phyloP scores from a whole-genome alignment of 768 basidiomycete species.

The Lyophyllum decastes region DNA sequence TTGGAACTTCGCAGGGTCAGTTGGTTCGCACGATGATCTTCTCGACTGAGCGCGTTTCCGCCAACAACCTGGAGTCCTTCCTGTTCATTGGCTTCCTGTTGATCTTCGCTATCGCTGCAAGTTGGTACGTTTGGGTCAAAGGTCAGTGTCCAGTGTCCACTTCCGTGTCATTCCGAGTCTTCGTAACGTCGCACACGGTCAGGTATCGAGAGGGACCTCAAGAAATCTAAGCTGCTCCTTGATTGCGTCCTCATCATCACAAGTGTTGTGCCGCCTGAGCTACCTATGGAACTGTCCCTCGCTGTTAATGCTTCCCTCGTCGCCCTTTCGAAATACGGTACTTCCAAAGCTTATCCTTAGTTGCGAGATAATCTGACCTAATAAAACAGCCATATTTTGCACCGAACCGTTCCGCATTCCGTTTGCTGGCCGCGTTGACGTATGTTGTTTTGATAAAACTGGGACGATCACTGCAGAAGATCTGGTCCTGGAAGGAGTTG shows the following conservation, averaged over 20 bases:
- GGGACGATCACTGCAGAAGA: constrained; percentile 98
- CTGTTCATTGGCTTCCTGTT: constrained; percentile 97
- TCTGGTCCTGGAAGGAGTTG: constrained; percentile 91
- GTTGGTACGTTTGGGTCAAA: constrained; percentile 98
- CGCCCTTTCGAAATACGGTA: constrained; percentile 90
- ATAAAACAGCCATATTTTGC: constrained; percentile 85
- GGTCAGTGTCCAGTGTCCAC: constrained; percentile 46
- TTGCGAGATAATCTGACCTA: not conserved
- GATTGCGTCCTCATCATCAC: constrained; percentile 98
- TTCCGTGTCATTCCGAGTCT: not conserved
- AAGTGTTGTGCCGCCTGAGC: constrained; percentile 94
- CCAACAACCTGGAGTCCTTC: constrained; percentile 95
- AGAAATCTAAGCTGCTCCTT: constrained; percentile 91
- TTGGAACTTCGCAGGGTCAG: constrained; percentile 96
- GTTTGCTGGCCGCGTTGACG: constrained; percentile 91
- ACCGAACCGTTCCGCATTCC: constrained; percentile 99
- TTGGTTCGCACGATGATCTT: constrained; percentile 99
- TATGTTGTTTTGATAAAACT: constrained; percentile 99
- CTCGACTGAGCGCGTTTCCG: constrained; percentile 93
- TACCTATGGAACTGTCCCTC: constrained; percentile 96
- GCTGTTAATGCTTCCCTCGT: constrained; percentile 96
- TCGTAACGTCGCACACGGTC: not conserved
- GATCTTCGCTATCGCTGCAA: constrained; percentile 96
- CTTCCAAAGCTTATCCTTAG: constrained; percentile 25
- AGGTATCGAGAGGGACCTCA: constrained; percentile 91